A percentile compares a stretch with the other conserved stretches of the same genome.
phyloP scores from a whole-genome alignment of 805 yeast genomes.

The Candida alai region DNA sequence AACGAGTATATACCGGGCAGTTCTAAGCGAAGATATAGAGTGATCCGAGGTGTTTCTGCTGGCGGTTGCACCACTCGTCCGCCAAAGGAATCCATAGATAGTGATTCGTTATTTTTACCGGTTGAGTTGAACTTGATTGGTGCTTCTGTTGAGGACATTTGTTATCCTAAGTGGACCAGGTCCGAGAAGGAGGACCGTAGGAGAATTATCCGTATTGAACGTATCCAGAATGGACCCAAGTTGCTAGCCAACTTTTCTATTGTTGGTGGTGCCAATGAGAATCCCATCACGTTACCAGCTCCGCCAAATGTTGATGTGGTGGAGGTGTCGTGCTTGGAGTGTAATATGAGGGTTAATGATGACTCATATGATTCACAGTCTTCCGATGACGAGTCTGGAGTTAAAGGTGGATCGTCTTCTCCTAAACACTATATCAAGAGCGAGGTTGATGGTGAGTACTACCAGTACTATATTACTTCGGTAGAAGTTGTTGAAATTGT shows the following conservation, averaged over 20 bases:
- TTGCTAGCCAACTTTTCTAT: constrained; percentile 48
- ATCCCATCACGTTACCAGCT: constrained; percentile 37
- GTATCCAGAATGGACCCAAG: constrained; percentile 46
- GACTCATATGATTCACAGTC: constrained; percentile 27
- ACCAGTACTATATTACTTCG: constrained; percentile 53
- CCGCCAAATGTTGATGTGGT: constrained; percentile 47
- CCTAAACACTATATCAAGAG: constrained; percentile 13
- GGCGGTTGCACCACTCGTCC: constrained; percentile 58
- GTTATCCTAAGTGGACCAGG: constrained; percentile 48
- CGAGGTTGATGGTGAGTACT: constrained; percentile 22
- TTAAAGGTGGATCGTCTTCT: constrained; percentile 12
- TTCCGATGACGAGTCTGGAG: constrained; percentile 22
- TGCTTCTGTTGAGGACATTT: constrained; percentile 45
- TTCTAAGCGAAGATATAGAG: constrained; percentile 29
- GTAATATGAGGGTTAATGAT: constrained; percentile 21
- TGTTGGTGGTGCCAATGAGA: constrained; percentile 47
- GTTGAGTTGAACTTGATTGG: constrained; percentile 45
- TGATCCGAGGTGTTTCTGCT: constrained; percentile 54
- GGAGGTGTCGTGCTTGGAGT: constrained; percentile 59
- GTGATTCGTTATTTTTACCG: constrained; percentile 35
- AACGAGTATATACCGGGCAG: too few relatives aligned
- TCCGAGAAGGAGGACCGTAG: constrained; percentile 48
- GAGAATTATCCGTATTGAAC: constrained; percentile 55
- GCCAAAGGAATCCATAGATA: constrained; percentile 37
- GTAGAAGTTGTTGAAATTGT: constrained; percentile 67